Evolutionary conservation across 345 rosid genomes (phyloP), one percentile per base, ranked within the genome.

Genomic region (Salix brachista): DNA sequence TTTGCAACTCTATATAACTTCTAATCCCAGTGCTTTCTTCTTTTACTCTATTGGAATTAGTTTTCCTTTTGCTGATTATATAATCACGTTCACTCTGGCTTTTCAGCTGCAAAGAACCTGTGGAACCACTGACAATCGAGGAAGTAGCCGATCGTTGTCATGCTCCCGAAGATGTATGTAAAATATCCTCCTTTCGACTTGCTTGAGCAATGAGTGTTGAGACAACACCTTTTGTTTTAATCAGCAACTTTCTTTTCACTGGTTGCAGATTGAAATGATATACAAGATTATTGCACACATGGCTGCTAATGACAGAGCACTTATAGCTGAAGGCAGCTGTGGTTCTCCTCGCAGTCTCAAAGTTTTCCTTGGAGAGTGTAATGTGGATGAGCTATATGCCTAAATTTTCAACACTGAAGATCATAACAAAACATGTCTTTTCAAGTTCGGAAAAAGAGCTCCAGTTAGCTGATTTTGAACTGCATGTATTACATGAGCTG

Each of bases 221-320:
- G 11, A 18, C 14, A 8, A 48, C 25, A 58, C 71, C 76, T 86
- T 71, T 80, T 56, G 72, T 65, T 11, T 12, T 12, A 11, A 12
- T 14, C 17, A 13, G 14, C 14, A 46, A 46, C 50, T 46, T 4
- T 46, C 50, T 11, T 46, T 46, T 46, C 50, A 46, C 14, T 46
- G 50, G 17, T 42, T 81, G 84, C 93, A 96, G 99, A 91, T 92
- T n/a, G 99, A 96, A 84, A 96, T 96, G 96, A 92, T 96, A 66
- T 89, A 93, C 89, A 96, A 93, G 86, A 96, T 96, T 70, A 82
- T 93, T n/a, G 88, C 91, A 1, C 99, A 93, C 83, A 96, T 93
- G 96, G 96, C 93, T 70, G 98, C 97, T 46, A 96, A 96, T 14
- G 97, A 90, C 77, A 88, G 97, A 90, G 98, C 93, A 65, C 74